phyloP scores from a whole-genome alignment of 208 protist species.

The Entamoeba moshkovskii region DNA sequence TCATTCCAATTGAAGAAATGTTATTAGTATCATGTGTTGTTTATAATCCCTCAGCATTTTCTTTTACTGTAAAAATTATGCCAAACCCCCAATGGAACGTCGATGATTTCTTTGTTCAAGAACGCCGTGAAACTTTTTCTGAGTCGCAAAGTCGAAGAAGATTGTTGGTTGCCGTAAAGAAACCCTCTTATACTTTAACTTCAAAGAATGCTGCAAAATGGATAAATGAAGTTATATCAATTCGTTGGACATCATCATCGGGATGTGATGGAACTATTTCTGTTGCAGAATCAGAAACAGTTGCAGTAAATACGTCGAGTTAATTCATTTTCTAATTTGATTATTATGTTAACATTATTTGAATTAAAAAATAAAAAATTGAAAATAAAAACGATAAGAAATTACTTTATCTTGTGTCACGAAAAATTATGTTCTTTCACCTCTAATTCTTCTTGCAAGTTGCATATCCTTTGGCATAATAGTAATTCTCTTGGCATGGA shows the following conservation, averaged over 20 bases:
- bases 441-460: conserved; percentile 37
- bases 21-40: not conserved
- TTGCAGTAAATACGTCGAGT: not conserved
- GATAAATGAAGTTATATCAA: not conserved
- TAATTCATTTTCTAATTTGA: not conserved
- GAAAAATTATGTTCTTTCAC: not conserved
- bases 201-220: not conserved
- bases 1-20: not conserved
- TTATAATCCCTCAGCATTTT: not conserved
- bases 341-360: too few species aligned
- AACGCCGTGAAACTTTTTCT: not conserved
- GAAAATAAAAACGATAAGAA: too few species aligned
- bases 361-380: too few species aligned
- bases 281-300: not conserved
- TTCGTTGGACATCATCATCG: not conserved
- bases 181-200: not conserved
- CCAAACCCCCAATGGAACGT: not conserved
- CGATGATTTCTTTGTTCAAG: not conserved
- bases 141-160: not conserved
- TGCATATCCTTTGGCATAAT: conserved; percentile 58
- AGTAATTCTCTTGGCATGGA: conserved; percentile 62
- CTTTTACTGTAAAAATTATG: not conserved
- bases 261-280: not conserved
- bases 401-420: too few species aligned
- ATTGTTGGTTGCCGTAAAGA: not conserved